A percentile compares a stretch with the other conserved stretches of the same genome.
These are phyloP conservation scores for Hanseniaspora mollemarum DNA, from an alignment of 805 yeast genomes.

Conservation along the genomic window DNA sequence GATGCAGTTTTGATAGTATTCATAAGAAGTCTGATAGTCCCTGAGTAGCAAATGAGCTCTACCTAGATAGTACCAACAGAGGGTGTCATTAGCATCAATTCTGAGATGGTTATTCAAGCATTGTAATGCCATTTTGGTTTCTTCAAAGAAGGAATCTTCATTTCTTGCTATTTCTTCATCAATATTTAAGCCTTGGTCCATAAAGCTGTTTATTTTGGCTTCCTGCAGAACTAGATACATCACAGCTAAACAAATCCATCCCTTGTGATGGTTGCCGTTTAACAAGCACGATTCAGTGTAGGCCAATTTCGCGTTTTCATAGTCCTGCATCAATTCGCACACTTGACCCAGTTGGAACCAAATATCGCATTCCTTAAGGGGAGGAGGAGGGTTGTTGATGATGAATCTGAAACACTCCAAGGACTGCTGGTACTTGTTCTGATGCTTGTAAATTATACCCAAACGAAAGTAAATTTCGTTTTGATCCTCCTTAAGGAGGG, in stretches of 20 bases:
- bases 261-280: slow-evolving; percentile 91
- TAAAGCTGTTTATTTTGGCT: background rate
- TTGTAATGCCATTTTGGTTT: slow-evolving; percentile 71
- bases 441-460: slow-evolving; percentile 94
- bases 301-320: slow-evolving; percentile 85
- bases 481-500: slow-evolving; percentile 85
- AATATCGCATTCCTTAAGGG: slow-evolving; percentile 89
- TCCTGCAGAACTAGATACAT: slow-evolving; percentile 49
- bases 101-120: slow-evolving; percentile 79
- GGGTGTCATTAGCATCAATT: slow-evolving; percentile 82
- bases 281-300: slow-evolving; percentile 83
- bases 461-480: slow-evolving; percentile 91
- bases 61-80: slow-evolving; percentile 94
- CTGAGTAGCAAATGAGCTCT: slow-evolving; percentile 93
- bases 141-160: slow-evolving; percentile 45
- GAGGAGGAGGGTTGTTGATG: slow-evolving; percentile 82
- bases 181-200: background rate
- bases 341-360: slow-evolving; percentile 98
- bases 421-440: slow-evolving; percentile 73
- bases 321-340: slow-evolving; percentile 84
- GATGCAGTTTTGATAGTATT: slow-evolving; percentile 97
- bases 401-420: slow-evolving; percentile 92
- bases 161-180: slow-evolving; percentile 30
- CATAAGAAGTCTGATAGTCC: slow-evolving; percentile 92
- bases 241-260: slow-evolving; percentile 90